Conservation (phyloP, 805 yeast species). For the Saturnispora gosingensis region DNA sequence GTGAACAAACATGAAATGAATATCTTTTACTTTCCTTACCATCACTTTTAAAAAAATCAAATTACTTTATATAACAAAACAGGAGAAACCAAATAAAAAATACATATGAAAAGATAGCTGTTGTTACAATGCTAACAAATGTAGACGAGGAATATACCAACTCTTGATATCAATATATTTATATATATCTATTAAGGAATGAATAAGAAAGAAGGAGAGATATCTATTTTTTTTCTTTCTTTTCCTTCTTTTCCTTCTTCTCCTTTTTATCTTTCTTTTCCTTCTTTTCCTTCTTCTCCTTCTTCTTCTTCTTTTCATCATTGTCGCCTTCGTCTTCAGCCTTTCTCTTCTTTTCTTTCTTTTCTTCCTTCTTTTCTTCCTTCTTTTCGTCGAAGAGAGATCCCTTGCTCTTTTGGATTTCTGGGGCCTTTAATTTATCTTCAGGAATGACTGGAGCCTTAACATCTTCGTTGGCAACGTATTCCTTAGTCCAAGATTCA, state of each 20-base stretch:
- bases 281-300: slow-evolving; percentile 20
- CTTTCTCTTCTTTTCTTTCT: slow-evolving; percentile 44
- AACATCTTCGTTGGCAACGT: slow-evolving; percentile 61
- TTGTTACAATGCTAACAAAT: not conserved
- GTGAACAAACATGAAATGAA: too few species aligned
- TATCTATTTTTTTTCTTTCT: slow-evolving; percentile 12
- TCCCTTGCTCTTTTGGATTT: slow-evolving; percentile 37
- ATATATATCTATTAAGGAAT: not conserved
- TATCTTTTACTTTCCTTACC: too few species aligned
- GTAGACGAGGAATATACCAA: not conserved
- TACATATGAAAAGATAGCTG: not conserved
- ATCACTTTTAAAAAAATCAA: not conserved
- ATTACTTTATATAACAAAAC: slow-evolving; percentile 3
- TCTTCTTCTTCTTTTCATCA: slow-evolving; percentile 22
- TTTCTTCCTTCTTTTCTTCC: slow-evolving; percentile 42
- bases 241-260: slow-evolving; percentile 11
- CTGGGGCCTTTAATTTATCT: slow-evolving; percentile 35
- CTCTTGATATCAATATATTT: not conserved
- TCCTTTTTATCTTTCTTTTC: slow-evolving; percentile 8
- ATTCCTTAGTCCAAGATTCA: slow-evolving; percentile 78
- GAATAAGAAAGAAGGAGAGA: not conserved
- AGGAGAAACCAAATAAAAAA: not conserved
- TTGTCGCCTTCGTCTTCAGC: slow-evolving; percentile 17
- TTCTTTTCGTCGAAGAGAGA: slow-evolving; percentile 29
- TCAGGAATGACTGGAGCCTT: slow-evolving; percentile 53